These are phyloP conservation scores for Haplosporangium sp. DNA, from an alignment of 371 early-diverging fungal species.

Conservation along the genomic window DNA sequence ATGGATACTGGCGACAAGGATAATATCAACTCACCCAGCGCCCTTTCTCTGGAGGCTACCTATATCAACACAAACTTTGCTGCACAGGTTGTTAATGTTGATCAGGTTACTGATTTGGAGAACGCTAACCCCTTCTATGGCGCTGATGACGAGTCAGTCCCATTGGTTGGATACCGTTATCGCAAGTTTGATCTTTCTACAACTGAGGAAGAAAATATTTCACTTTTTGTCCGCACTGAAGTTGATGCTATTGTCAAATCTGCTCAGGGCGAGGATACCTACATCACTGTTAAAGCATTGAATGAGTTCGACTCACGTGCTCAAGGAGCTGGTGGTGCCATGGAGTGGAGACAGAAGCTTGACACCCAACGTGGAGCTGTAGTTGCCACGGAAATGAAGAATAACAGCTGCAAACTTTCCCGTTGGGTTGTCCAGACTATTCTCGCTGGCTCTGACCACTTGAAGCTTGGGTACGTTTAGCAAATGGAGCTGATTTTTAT, in stretches of 20 bases:
- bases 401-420: constrained; percentile 95
- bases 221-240: constrained; percentile 90
- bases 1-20: constrained; percentile 89
- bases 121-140: constrained; percentile 84
- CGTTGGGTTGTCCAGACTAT: constrained; percentile 95
- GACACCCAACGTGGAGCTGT: constrained; percentile 97
- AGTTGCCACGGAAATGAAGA: constrained; percentile 97
- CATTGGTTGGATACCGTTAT: constrained; percentile 90
- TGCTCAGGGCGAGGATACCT: constrained; percentile 68
- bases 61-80: constrained; percentile 89
- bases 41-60: constrained; percentile 92
- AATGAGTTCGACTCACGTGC: constrained; percentile 95
- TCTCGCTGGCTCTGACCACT: constrained; percentile 88
- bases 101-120: constrained; percentile 65
- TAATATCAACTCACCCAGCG: constrained; percentile 87
- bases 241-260: constrained; percentile 85
- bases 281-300: constrained; percentile 82
- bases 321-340: constrained; percentile 87
- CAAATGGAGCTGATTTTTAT: not conserved
- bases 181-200: constrained; percentile 77
- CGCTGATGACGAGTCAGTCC: constrained; percentile 65
- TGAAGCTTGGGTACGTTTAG: constrained; percentile 85
- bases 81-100: constrained; percentile 81
- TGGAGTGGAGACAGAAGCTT: constrained; percentile 96
- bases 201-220: constrained; percentile 61